These are phyloP conservation scores for Curvularia eragrostidis DNA, from an alignment of 2,329 filamentous ascomycete species.

Conservation along the genomic window DNA sequence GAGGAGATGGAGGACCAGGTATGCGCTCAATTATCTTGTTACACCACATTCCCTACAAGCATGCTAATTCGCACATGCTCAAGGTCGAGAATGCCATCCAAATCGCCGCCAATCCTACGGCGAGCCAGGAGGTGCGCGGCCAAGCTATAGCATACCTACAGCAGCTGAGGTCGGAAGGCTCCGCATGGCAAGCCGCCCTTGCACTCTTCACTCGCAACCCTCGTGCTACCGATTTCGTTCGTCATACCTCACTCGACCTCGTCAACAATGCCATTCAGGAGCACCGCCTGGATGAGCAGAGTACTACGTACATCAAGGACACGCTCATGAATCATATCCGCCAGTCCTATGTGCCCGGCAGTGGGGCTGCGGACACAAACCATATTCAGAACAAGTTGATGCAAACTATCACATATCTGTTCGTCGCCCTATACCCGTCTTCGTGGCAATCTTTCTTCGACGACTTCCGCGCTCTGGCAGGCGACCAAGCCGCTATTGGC, in stretches of 20 bases:
- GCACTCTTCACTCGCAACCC: constrained; percentile 82
- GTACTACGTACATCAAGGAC: constrained; percentile 78
- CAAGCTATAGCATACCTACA: constrained; percentile 83
- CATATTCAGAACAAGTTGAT: constrained; percentile 96
- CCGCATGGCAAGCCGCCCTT: constrained; percentile 90
- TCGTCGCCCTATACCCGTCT: constrained; percentile 82
- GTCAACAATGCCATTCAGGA: constrained; percentile 90
- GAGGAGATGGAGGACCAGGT: constrained; percentile 51
- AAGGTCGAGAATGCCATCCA: constrained; percentile 95
- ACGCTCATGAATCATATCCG: constrained; percentile 81
- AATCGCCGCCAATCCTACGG: constrained; percentile 84
- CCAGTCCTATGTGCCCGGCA: constrained; percentile 71
- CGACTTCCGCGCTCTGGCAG: constrained; percentile 81
- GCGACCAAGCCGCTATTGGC: constrained; percentile 60
- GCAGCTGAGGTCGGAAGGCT: constrained; percentile 79
- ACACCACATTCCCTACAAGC: not conserved
- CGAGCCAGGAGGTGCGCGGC: constrained; percentile 74
- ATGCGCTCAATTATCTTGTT: constrained; percentile 14
- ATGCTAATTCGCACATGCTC: constrained; percentile 3
- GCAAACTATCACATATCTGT: constrained; percentile 93
- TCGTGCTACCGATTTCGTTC: constrained; percentile 79
- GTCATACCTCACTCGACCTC: constrained; percentile 87
- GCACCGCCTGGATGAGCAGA: constrained; percentile 74
- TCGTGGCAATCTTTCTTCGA: constrained; percentile 92
- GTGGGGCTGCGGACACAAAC: constrained; percentile 69